Conservation (phyloP, 2,329 filamentous ascomycete species). For the Xylariales sp. region DNA sequence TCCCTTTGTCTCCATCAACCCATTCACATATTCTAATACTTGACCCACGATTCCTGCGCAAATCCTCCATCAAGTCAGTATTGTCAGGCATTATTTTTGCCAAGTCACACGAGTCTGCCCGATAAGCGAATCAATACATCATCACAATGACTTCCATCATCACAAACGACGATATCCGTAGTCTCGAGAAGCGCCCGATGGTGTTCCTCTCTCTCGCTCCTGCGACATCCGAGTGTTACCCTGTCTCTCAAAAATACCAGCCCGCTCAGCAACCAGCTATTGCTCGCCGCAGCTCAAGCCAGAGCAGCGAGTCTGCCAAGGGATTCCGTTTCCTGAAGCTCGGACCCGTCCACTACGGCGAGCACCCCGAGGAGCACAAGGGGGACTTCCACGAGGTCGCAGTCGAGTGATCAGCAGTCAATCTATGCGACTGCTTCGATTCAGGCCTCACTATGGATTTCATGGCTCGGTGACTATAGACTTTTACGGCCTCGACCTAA, state of each 20-base stretch:
- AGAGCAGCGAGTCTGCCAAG: slow-evolving; percentile 35
- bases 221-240: slow-evolving; percentile 52
- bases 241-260: slow-evolving; percentile 31
- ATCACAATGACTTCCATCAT: slow-evolving; percentile 13
- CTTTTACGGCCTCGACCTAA: too few relatives aligned
- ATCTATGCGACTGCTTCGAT: neutral
- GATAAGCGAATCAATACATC: too few relatives aligned
- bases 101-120: too few relatives aligned
- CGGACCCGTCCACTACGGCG: slow-evolving; percentile 59
- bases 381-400: slow-evolving; percentile 50
- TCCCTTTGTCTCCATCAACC: too few relatives aligned
- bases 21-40: too few relatives aligned
- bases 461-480: too few relatives aligned
- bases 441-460: too few relatives aligned
- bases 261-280: slow-evolving; percentile 16
- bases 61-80: too few relatives aligned
- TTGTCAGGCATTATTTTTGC: too few relatives aligned
- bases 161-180: slow-evolving; percentile 17
- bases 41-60: too few relatives aligned
- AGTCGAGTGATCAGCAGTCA: slow-evolving; percentile 28
- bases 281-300: slow-evolving; percentile 49
- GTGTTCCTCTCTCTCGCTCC: slow-evolving; percentile 57
- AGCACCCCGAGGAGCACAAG: slow-evolving; percentile 52
- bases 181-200: slow-evolving; percentile 25
- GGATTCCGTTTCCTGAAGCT: slow-evolving; percentile 56